Evolutionary conservation across 2,329 filamentous ascomycete genomes (phyloP), one percentile per base, ranked within the genome.

Genomic region (Penicillium sp.): DNA sequence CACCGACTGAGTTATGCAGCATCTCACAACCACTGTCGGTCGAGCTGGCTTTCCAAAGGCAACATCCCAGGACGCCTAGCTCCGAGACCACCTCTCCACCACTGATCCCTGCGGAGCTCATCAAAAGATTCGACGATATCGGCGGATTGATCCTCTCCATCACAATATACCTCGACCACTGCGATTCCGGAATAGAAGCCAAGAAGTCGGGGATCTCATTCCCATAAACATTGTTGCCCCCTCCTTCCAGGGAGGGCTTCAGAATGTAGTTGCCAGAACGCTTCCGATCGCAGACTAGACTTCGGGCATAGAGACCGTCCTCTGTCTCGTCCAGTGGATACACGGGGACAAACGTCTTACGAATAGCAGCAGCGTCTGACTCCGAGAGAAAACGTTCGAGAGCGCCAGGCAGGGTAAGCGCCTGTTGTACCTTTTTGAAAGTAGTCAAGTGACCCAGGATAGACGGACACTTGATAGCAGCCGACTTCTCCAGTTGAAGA

Each of bases 241-340:
- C 72, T 3, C 71, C 72, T 55, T 75, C 71, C 0, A 70, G 57
- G 9, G 67, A 73, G 1, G 71, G 72, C 53, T 74, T 75, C 5
- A 74, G 58, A 6, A 75, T 63, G 42, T 69, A 68, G 20, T 64
- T 45, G 10, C 35, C 41, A 1, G 61, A 62, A 3, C 29, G 50
- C 1, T 54, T 28, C 1, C 41, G 43, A 42, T 68, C 52, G 8
- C 44, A 46, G 3, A 63, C 63, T 3, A 65, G 42, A 10, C 45
- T 31, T 10, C 61, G 54, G 6, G 61, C 68, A 22, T 56, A 23
- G 5, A 50, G 39, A 10, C 68, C 69, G 4, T 46, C 48, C 2
- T 52, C 27, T 0, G 67, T 63, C 7, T 54, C 28, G 50, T 72
- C 68, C 9, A 75, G 46, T 0, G 65, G 56, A 40, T 65, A 65